Conservation (phyloP, 345 rosid genomes). For the Durio zibethinus region DNA sequence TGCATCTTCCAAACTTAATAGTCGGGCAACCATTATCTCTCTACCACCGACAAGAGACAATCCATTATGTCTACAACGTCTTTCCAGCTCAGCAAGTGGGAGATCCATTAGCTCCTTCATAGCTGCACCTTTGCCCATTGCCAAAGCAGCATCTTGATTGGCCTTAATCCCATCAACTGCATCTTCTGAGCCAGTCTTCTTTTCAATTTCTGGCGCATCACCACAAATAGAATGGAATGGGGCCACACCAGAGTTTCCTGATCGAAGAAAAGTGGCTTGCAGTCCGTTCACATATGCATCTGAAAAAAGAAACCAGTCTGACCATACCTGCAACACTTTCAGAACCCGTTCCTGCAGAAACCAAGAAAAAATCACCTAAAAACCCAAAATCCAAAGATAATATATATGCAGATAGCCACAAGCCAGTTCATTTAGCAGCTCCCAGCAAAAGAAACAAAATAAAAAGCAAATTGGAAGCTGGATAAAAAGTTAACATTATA, state of each 20-base stretch:
- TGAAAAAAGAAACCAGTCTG: slow-evolving; percentile 98
- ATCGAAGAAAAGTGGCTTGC: slow-evolving; percentile 89
- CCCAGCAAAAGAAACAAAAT: neutral
- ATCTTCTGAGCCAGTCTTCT: slow-evolving; percentile 47
- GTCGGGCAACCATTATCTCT: slow-evolving; percentile 90
- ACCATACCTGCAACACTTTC: slow-evolving; percentile 98
- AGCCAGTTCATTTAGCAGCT: slow-evolving; percentile 9
- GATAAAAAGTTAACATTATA: slow-evolving; percentile 4
- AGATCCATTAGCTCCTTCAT: slow-evolving; percentile 82
- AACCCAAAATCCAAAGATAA: neutral
- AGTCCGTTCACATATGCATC: slow-evolving; percentile 96
- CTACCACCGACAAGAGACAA: slow-evolving; percentile 97
- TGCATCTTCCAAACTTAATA: slow-evolving; percentile 91
- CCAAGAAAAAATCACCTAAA: neutral
- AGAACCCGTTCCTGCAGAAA: slow-evolving; percentile 80
- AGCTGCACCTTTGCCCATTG: slow-evolving; percentile 96
- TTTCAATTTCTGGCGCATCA: slow-evolving; percentile 83
- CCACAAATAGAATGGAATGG: slow-evolving; percentile 84
- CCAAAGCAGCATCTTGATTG: slow-evolving; percentile 87
- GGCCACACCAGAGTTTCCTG: slow-evolving; percentile 80
- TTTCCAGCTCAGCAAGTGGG: slow-evolving; percentile 85
- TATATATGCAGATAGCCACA: slow-evolving; percentile 22
- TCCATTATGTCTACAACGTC: slow-evolving; percentile 97
- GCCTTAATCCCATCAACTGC: slow-evolving; percentile 40
- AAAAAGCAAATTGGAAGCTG: slow-evolving; percentile 1